phyloP scores from a whole-genome alignment of 495 filamentous ascomycete genomes.

The Hypoxylon fragiforme region DNA sequence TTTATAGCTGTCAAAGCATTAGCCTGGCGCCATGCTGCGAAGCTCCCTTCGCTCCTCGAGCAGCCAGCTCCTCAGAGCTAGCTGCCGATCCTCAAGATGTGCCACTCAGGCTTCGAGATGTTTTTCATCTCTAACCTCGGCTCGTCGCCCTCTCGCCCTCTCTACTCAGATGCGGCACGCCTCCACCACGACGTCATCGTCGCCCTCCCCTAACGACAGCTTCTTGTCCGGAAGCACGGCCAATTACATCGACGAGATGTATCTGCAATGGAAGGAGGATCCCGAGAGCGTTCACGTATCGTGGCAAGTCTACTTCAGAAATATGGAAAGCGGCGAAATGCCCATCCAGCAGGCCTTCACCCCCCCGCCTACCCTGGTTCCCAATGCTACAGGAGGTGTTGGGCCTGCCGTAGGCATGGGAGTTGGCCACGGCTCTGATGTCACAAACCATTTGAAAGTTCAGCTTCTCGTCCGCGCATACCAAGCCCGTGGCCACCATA shows the following conservation, averaged over 20 bases:
- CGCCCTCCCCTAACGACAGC: slow-evolving; percentile 76
- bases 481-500: slow-evolving; percentile 97
- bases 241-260: slow-evolving; percentile 99
- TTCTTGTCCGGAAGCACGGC: slow-evolving; percentile 94
- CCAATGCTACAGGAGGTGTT: slow-evolving; percentile 75
- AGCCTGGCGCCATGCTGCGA: slow-evolving; percentile 56
- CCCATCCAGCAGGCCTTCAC: slow-evolving; percentile 95
- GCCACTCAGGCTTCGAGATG: slow-evolving; percentile 51
- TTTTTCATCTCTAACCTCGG: slow-evolving; percentile 38
- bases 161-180: slow-evolving; percentile 53
- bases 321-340: slow-evolving; percentile 98
- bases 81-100: slow-evolving; percentile 52
- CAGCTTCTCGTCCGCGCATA: slow-evolving; percentile 95
- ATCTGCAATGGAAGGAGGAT: slow-evolving; percentile 93
- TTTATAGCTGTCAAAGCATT: slow-evolving; percentile 34
- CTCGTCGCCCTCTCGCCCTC: slow-evolving; percentile 56
- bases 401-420: slow-evolving; percentile 70
- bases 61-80: slow-evolving; percentile 56
- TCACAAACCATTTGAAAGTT: slow-evolving; percentile 97
- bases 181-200: slow-evolving; percentile 43
- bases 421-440: slow-evolving; percentile 73
- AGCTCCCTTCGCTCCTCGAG: slow-evolving; percentile 51
- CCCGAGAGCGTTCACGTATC: slow-evolving; percentile 93
- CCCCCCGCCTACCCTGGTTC: slow-evolving; percentile 88
- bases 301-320: slow-evolving; percentile 99